Base-by-base conservation (phyloP, 495 filamentous ascomycete species). In the Penicillium dipodomyicola region DNA sequence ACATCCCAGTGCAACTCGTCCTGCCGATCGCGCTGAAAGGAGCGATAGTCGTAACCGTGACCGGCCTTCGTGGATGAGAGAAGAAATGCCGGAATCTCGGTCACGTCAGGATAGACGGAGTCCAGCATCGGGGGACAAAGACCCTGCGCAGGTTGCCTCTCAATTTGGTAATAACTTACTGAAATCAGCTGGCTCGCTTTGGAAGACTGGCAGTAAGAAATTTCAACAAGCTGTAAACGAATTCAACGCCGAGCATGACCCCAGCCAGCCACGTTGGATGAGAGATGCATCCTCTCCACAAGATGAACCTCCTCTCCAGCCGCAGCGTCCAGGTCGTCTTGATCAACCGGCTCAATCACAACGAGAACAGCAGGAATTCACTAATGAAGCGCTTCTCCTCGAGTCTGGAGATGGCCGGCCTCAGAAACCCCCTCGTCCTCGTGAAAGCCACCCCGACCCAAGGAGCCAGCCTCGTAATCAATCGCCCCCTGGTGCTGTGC, bases 261-360 rank as follows among this genome's bases (percentile, higher is more conserved):
- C 89, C 2, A 90, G 68, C 65, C 90, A 96, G 65, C 94, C 94
- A 1, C 93, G 90, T 62, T 98, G 94, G 94, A 96, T 98, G 93
- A 82, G 84, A 62, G 88, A 90, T 50, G 76, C 81, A 22, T 76
- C 79, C 25, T 59, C 72, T 50, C 75, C 63, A 52, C 69, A 47
- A n/a, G 68, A 73, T 11, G 62, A 74, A 37, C 44, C 65, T 17
- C 41, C 59, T 15, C 48, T 68, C 23, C 57, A 47, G 33, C 55
- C 54, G 33, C 58, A 49, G 33, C 60, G 57, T 7, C 39, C 58
- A 25, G 62, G 63, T 35, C 68, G 55, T 40, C 50, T 54, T 5
- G 57, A 60, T 23, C 30, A 58, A 40, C 25, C 62, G 23, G 15
- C 62, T 43, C 51, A 64, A 43, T 61, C 70, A n/a, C 70, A 67